Evolutionary conservation across 2,329 filamentous ascomycete genomes (phyloP), one percentile per base, ranked within the genome.

Genomic region (Diaporthe aspalathi): DNA sequence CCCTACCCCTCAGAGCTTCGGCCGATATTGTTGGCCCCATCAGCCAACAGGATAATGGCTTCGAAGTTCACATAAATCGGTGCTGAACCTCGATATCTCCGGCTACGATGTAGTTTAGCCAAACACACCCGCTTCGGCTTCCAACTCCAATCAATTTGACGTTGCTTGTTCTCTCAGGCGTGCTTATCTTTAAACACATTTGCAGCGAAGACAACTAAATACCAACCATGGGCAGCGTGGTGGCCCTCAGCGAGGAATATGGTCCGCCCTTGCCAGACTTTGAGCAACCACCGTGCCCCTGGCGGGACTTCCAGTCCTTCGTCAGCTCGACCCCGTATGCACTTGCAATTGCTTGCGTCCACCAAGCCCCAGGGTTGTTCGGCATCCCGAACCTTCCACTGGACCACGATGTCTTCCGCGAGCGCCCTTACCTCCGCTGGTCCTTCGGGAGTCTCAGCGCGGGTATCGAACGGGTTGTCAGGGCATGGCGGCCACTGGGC

Each of bases 401-500:
- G 32, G 57, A 70, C 3, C 16, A 54, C 1, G 57, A 70, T 20
- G 49, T 49, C 1, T 70, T 65, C n/a, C 35, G 27, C 4, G 24
- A 50, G 20, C 24, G 47, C 1, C 68, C 68, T 16, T 70, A 70
- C 22, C 68, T 70, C 57, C 57, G 68, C 14, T 70, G 68, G 68
- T 65, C 68, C 2, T 56, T 53, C 49, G 16, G 38, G 9, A 47
- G 11, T 8, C 56, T 70, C 57, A 20, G 24, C 27, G 35, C 24
- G 20, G 68, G 49, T 7, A 20, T 70, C 7, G 47, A 66, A 5
- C 57, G 57, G 3, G 43, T 70, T 14, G 57, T 49, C 38, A 56
- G 35, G 38, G 47, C 68, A 32, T 29, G 40, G 68, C 40, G 40
- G 24, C 56, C 56, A 27, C 27, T 70, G 2, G 57, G 40, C 4